These are phyloP conservation scores for Phytophthora fragariae DNA, from an alignment of 352 stramenopile species.

Conservation along the genomic window DNA sequence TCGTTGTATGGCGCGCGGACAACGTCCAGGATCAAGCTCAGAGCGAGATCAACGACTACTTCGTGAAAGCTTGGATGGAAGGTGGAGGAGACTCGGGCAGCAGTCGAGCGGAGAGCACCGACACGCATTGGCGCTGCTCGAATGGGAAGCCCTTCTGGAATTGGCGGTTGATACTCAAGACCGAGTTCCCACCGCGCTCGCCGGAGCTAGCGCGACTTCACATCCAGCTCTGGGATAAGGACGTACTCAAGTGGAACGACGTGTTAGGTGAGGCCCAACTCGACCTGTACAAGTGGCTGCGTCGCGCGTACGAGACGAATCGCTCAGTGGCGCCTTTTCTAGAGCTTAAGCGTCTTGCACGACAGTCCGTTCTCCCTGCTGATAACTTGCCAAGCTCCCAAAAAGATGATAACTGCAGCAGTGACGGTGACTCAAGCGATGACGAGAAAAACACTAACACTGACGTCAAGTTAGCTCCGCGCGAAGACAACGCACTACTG, in stretches of 20 bases:
- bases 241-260: slow-evolving; percentile 94
- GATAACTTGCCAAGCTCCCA: background rate
- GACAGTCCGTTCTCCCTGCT: slow-evolving; percentile 3
- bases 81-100: slow-evolving; percentile 32
- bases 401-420: slow-evolving; percentile 1
- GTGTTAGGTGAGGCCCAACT: slow-evolving; percentile 87
- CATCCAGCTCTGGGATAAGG: slow-evolving; percentile 94
- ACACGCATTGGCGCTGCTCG: slow-evolving; percentile 93
- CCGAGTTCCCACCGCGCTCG: slow-evolving; percentile 81
- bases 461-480: slow-evolving; percentile 10
- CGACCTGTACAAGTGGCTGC: slow-evolving; percentile 87
- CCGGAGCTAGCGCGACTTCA: slow-evolving; percentile 89
- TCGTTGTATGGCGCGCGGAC: slow-evolving; percentile 91
- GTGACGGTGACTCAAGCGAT: slow-evolving; percentile 29
- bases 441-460: slow-evolving; percentile 7
- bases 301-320: slow-evolving; percentile 67
- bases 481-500: slow-evolving; percentile 55
- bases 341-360: slow-evolving; percentile 55
- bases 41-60: slow-evolving; percentile 93
- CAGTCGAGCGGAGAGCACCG: slow-evolving; percentile 61
- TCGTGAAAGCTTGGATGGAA: slow-evolving; percentile 93
- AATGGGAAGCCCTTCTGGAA: slow-evolving; percentile 93
- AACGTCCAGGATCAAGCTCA: slow-evolving; percentile 77
- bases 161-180: slow-evolving; percentile 90
- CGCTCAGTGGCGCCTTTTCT: slow-evolving; percentile 67